A percentile compares a stretch with the other conserved stretches of the same genome.
Evolutionary conservation across 768 basidiomycete species (phyloP).

Genomic region (Pleurotus salmoneostramineus): DNA sequence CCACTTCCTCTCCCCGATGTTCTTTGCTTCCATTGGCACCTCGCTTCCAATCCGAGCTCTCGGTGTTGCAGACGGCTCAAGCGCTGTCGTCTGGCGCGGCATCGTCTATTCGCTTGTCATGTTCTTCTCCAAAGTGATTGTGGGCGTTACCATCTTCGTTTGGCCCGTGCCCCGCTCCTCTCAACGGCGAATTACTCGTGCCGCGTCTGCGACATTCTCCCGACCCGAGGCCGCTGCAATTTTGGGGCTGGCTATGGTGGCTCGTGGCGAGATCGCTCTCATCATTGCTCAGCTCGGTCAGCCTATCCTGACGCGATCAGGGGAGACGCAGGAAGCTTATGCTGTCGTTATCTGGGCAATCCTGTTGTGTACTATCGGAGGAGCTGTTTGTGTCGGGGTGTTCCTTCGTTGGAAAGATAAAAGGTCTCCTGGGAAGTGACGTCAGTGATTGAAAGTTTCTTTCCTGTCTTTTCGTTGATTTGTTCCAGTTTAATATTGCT

Average conservation of each 20-base stretch:
- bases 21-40: constrained; percentile 64
- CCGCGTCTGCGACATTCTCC: not conserved
- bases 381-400: constrained; percentile 22
- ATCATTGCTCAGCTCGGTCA: constrained; percentile 48
- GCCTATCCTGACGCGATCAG: constrained; percentile 19
- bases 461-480: not conserved
- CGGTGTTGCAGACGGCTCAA: constrained; percentile 33
- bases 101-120: constrained; percentile 51
- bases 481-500: too few species aligned
- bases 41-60: constrained; percentile 45
- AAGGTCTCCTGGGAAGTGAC: not conserved
- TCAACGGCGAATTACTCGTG: not conserved
- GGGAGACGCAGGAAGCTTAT: constrained; percentile 35
- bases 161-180: constrained; percentile 21
- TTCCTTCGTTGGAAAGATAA: not conserved
- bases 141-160: constrained; percentile 40
- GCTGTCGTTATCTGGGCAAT: constrained; percentile 58
- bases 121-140: constrained; percentile 46
- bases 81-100: constrained; percentile 22
- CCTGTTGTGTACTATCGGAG: constrained; percentile 47
- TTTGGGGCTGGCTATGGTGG: constrained; percentile 57
- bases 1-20: constrained; percentile 52
- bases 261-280: constrained; percentile 67
- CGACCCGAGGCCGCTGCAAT: constrained; percentile 19
- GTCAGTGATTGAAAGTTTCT: not conserved